These are phyloP conservation scores for Xerocomellus chrysenteron DNA, from an alignment of 768 basidiomycete species.

Conservation along the genomic window DNA sequence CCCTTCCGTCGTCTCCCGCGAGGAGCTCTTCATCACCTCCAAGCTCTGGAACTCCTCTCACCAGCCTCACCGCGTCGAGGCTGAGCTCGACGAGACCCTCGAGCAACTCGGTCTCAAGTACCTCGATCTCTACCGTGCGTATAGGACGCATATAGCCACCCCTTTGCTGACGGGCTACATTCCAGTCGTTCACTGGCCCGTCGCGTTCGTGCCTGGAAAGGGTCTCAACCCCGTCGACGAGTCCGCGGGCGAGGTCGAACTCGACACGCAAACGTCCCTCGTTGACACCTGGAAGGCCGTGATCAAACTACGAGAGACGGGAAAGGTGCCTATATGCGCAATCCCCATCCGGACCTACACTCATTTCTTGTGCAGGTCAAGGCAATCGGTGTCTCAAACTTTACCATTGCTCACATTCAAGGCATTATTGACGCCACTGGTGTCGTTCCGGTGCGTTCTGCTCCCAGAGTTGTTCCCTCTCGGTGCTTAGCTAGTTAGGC, in stretches of 20 bases:
- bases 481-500: slow-evolving; percentile 33
- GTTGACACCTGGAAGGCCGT: slow-evolving; percentile 84
- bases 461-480: not conserved
- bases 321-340: slow-evolving; percentile 50
- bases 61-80: slow-evolving; percentile 63
- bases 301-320: slow-evolving; percentile 62
- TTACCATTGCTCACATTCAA: slow-evolving; percentile 62
- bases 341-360: not conserved
- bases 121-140: slow-evolving; percentile 76
- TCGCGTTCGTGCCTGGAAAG: slow-evolving; percentile 59
- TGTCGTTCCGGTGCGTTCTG: slow-evolving; percentile 59
- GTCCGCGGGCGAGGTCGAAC: slow-evolving; percentile 44
- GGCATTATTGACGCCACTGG: slow-evolving; percentile 68
- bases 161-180: not conserved
- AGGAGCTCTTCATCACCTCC: slow-evolving; percentile 78
- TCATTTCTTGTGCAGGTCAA: slow-evolving; percentile 44
- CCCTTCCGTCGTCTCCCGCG: slow-evolving; percentile 72
- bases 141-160: slow-evolving; percentile 1
- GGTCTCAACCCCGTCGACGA: slow-evolving; percentile 52
- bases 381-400: slow-evolving; percentile 83
- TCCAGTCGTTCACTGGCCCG: slow-evolving; percentile 78
- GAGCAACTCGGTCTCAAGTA: slow-evolving; percentile 70
- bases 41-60: slow-evolving; percentile 84
- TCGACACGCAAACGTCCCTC: slow-evolving; percentile 60
- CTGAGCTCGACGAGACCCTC: slow-evolving; percentile 75